Percentiles rank a stretch among this genome's conserved stretches.
Conservation (phyloP, 2,329 filamentous ascomycete species). For the Exophiala phaeomuriformis region DNA sequence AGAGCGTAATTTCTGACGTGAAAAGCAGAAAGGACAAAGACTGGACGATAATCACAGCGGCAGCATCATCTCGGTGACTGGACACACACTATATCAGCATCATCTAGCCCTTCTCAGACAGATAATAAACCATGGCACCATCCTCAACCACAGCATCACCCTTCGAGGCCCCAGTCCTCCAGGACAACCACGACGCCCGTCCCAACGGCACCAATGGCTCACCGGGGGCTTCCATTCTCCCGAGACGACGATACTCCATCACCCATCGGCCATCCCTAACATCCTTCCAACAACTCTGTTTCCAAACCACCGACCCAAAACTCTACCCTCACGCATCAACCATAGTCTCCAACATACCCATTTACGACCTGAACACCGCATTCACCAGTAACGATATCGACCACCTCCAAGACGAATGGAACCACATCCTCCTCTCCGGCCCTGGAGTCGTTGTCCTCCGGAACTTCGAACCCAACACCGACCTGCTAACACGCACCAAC, state of each 20-base stretch:
- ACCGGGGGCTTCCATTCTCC: background rate
- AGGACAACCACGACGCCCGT: background rate
- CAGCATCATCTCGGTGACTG: too few relatives aligned
- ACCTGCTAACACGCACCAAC: constrained; percentile 44
- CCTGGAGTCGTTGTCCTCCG: constrained; percentile 55
- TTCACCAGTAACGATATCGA: constrained; percentile 29
- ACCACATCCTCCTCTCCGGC: constrained; percentile 49
- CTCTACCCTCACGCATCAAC: constrained; percentile 45
- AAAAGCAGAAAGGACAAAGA: too few relatives aligned
- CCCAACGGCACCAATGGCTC: background rate
- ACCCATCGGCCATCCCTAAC: constrained; percentile 36
- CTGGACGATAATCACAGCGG: too few relatives aligned
- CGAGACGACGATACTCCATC: constrained; percentile 12
- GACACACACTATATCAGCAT: too few relatives aligned
- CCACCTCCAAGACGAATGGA: constrained; percentile 54
- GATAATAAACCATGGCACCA: background rate
- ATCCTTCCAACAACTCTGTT: constrained; percentile 42
- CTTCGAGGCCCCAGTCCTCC: background rate
- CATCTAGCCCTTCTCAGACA: too few relatives aligned
- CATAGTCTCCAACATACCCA: constrained; percentile 48
- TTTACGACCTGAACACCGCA: constrained; percentile 44
- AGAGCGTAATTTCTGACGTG: too few relatives aligned
- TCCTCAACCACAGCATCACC: background rate
- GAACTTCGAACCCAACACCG: constrained; percentile 42
- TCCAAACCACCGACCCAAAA: constrained; percentile 32